A percentile compares a stretch with the other conserved stretches of the same genome.
Evolutionary conservation across 192 early-diverging fungal genomes (phyloP).

Genomic region (Coemansia guatemalensis): DNA sequence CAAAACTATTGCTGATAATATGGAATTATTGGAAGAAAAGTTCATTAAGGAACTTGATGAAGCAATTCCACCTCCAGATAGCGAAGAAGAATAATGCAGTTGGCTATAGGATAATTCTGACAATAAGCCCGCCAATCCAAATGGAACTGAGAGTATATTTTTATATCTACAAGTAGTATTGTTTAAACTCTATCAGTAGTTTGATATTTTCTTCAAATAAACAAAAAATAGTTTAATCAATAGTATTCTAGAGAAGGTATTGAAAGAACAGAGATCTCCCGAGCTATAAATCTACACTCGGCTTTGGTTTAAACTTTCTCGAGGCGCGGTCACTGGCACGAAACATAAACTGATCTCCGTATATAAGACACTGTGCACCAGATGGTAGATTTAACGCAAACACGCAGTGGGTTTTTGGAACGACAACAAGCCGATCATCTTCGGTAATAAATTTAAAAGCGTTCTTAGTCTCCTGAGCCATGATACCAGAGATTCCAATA

Average conservation of each 20-base stretch:
- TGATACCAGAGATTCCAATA: slow-evolving; percentile 76
- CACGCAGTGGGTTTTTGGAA: slow-evolving; percentile 71
- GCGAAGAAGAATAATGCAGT: too few relatives aligned
- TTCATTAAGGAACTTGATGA: too few relatives aligned
- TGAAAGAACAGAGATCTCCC: background rate
- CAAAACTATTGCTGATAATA: too few relatives aligned
- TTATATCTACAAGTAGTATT: too few relatives aligned
- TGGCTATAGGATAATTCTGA: too few relatives aligned
- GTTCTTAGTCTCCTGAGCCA: slow-evolving; percentile 88
- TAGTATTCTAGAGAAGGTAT: background rate
- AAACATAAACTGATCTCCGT: slow-evolving; percentile 75
- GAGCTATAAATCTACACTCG: slow-evolving; percentile 29
- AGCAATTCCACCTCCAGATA: too few relatives aligned
- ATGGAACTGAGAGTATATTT: too few relatives aligned
- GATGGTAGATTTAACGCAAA: slow-evolving; percentile 53
- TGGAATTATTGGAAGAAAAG: too few relatives aligned
- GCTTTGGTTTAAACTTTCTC: slow-evolving; percentile 54
- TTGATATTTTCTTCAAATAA: too few relatives aligned
- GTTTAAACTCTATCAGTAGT: too few relatives aligned
- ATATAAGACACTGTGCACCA: slow-evolving; percentile 57
- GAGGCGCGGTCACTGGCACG: slow-evolving; percentile 71
- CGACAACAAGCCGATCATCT: slow-evolving; percentile 60
- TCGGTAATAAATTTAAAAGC: slow-evolving; percentile 76
- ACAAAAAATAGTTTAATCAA: background rate
- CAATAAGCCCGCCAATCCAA: too few relatives aligned